phyloP scores from a whole-genome alignment of 768 basidiomycete genomes.

The Sarcomyxa edulis region DNA sequence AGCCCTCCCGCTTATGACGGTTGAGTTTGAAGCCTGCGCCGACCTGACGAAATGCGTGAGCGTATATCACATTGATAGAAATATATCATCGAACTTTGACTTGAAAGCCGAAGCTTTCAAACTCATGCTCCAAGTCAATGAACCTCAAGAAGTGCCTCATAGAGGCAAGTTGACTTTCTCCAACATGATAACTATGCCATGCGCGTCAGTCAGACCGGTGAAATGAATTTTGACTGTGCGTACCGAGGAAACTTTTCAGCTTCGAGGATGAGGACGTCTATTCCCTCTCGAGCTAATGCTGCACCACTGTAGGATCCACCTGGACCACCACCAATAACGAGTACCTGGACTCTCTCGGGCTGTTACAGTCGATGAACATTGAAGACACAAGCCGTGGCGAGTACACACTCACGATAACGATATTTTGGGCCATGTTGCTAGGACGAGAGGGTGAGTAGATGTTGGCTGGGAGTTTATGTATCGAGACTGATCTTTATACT shows the following conservation, averaged over 20 bases:
- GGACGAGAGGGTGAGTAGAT: too few relatives aligned
- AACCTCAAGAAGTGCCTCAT: constrained; percentile 26
- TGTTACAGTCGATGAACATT: too few relatives aligned
- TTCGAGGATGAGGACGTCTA: constrained; percentile 54
- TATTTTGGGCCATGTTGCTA: too few relatives aligned
- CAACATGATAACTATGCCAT: constrained; percentile 30
- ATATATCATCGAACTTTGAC: constrained; percentile 16
- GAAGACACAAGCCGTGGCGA: too few relatives aligned
- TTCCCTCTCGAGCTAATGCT: constrained; percentile 50
- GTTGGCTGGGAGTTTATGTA: too few relatives aligned
- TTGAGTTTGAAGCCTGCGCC: constrained; percentile 60
- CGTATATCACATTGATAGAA: not conserved
- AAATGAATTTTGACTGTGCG: not conserved
- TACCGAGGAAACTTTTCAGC: constrained; percentile 52
- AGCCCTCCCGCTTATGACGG: constrained; percentile 49
- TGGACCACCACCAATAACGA: constrained; percentile 59
- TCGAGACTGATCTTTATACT: too few relatives aligned
- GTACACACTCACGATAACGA: too few relatives aligned
- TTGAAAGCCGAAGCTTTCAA: constrained; percentile 24
- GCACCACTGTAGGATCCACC: constrained; percentile 51
- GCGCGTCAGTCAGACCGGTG: not conserved
- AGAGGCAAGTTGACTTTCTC: constrained; percentile 27
- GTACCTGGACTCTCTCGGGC: constrained; percentile 21
- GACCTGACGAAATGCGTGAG: constrained; percentile 29
- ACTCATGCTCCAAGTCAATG: constrained; percentile 22